Percentiles rank a stretch among this genome's conserved stretches.
These are phyloP conservation scores for Epichloe brachyelytri DNA, from an alignment of 2,329 filamentous ascomycete species.

Conservation along the genomic window DNA sequence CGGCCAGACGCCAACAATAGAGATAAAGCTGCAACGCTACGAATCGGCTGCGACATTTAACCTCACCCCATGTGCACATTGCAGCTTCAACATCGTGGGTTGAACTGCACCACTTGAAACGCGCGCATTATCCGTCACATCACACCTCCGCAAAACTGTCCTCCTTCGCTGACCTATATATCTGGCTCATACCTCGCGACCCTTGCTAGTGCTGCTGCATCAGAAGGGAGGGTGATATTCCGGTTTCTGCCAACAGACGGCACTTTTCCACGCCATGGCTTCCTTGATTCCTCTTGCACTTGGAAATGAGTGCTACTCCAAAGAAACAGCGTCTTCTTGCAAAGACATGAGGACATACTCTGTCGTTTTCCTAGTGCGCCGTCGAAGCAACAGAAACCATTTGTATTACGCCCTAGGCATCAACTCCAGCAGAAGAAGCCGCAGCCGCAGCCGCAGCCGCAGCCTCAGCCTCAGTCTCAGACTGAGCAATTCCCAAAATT, in stretches of 20 bases:
- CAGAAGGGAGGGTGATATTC: neutral
- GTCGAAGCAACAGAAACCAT: neutral
- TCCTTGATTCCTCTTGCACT: conserved; percentile 21
- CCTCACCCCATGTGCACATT: neutral
- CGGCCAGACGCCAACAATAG: neutral
- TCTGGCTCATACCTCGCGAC: neutral
- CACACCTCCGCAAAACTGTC: neutral
- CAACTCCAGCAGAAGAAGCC: neutral
- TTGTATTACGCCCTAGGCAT: neutral
- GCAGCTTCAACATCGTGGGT: neutral
- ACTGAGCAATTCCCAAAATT: neutral
- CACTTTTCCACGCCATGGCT: conserved; percentile 11
- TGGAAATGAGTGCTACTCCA: conserved; percentile 5
- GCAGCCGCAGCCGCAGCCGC: neutral
- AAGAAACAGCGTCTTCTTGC: conserved; percentile 2
- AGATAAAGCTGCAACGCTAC: neutral
- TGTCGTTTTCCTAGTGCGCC: conserved; percentile 1
- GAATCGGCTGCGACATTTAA: neutral
- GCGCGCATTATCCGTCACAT: conserved; percentile 1
- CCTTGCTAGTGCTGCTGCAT: neutral
- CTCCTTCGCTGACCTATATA: neutral
- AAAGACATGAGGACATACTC: neutral
- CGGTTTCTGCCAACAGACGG: neutral
- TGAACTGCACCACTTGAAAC: conserved; percentile 5
- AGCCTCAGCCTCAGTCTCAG: neutral